Base-by-base conservation (phyloP, 352 stramenopile species). In the Pythium diclinum region DNA sequence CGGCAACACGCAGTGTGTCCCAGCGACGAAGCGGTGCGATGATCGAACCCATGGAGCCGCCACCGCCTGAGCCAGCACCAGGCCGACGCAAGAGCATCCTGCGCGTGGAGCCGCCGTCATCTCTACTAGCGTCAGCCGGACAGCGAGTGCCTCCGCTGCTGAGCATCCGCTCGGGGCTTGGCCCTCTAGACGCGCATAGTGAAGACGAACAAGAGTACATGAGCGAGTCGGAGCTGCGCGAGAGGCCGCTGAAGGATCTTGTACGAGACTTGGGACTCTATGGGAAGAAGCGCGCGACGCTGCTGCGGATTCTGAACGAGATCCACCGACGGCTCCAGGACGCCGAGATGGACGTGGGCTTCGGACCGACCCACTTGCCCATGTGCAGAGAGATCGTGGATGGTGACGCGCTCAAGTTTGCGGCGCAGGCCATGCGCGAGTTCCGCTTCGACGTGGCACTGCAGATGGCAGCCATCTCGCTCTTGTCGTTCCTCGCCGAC, bases 361-460 rank as follows among this genome's bases (percentile, higher is more conserved):
- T 60, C 49, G 6, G 13, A 21, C 51, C 55, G 3, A 21, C 21
- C 5, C 72, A 79, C n/a, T 60, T 62, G 40, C 52, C 33, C 6
- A 46, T 78, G 16, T 76, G 78, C 34, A 62, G 72, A 47, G 71
- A 79, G 60, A 73, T 91, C 54, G 63, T 86, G 17, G 74, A 85
- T 16, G 74, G 60, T 3, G 74, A 69, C 0, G 54, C 88, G 1
- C 67, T 89, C 44, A 47, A 59, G 14, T 68, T 76, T 9, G 46
- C 83, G 25, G 71, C 73, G 3, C 70, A 72, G 23, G 71, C 66
- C 21, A 75, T 89, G 69, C 76, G 80, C n/a, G 82, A 91, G 55
- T 91, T 88, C 60, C 78, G 80, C 6, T 91, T 91, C 60, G 56
- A 88, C 58, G 68, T 68, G 6, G 65, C 40, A 8, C 63, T 91